Percentiles rank a stretch among this genome's conserved stretches.
These are phyloP conservation scores for Hyaloperonospora arabidopsidis DNA, from an alignment of 352 stramenopile species.

Conservation along the genomic window DNA sequence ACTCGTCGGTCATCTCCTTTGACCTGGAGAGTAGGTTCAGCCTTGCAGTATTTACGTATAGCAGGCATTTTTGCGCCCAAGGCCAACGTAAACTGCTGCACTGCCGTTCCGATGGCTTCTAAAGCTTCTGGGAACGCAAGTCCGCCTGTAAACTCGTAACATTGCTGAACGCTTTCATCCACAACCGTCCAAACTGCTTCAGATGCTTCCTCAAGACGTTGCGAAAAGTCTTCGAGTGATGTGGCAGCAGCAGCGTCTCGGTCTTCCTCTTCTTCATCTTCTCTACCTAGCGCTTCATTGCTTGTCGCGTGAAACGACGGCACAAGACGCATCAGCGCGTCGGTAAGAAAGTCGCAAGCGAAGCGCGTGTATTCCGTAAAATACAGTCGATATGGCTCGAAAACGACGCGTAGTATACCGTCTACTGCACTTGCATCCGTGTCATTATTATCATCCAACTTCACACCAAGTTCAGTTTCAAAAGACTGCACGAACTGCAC, in stretches of 20 bases:
- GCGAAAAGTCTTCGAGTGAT: slow-evolving; percentile 46
- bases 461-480: slow-evolving; percentile 20
- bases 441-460: slow-evolving; percentile 8
- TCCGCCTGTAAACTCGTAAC: slow-evolving; percentile 51
- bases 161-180: slow-evolving; percentile 47
- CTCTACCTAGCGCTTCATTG: slow-evolving; percentile 1
- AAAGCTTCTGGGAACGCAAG: slow-evolving; percentile 54
- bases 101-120: slow-evolving; percentile 29
- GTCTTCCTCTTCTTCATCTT: slow-evolving; percentile 26
- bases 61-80: slow-evolving; percentile 33
- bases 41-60: slow-evolving; percentile 40
- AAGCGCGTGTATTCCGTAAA: slow-evolving; percentile 47
- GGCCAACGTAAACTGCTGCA: slow-evolving; percentile 42
- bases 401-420: slow-evolving; percentile 24
- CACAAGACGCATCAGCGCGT: slow-evolving; percentile 36
- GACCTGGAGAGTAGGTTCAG: slow-evolving; percentile 10
- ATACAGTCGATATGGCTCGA: slow-evolving; percentile 48
- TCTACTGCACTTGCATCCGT: slow-evolving; percentile 7
- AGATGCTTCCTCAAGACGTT: slow-evolving; percentile 50
- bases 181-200: slow-evolving; percentile 32
- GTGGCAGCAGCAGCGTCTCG: slow-evolving; percentile 15
- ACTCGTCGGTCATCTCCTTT: slow-evolving; percentile 3
- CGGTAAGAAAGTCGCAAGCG: slow-evolving; percentile 32
- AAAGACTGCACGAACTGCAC: slow-evolving; percentile 38
- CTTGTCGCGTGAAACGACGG: slow-evolving; percentile 28